phyloP scores from a whole-genome alignment of 208 protist genomes.

The Trypanosoma rangeli region DNA sequence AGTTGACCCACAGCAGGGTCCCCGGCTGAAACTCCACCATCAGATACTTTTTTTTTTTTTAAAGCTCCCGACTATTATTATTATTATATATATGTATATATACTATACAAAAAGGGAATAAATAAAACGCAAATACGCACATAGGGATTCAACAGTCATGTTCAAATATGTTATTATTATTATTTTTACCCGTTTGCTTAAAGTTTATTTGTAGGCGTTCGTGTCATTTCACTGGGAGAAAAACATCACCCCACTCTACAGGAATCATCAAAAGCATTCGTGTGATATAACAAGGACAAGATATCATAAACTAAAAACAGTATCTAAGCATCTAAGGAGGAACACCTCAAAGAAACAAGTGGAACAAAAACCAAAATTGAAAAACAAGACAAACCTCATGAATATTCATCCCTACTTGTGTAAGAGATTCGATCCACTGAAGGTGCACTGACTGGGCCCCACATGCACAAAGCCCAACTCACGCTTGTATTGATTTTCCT shows the following conservation, averaged over 20 bases:
- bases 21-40: constrained; percentile 43
- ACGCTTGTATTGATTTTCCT: constrained; percentile 82
- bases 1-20: constrained; percentile 74
- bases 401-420: constrained; percentile 21
- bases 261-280: neutral
- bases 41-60: too few species aligned
- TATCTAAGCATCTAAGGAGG: constrained; percentile 12
- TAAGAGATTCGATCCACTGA: constrained; percentile 34
- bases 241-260: neutral
- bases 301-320: neutral
- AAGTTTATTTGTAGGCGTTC: neutral
- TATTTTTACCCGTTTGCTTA: neutral
- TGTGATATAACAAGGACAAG: neutral
- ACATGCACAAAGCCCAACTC: constrained; percentile 61
- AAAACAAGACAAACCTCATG: constrained; percentile 9
- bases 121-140: neutral
- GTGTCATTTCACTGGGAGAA: neutral
- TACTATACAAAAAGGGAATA: neutral
- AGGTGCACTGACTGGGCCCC: constrained; percentile 74
- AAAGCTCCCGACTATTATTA: neutral
- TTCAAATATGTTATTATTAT: neutral
- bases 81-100: constrained; percentile 14
- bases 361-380: neutral
- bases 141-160: neutral
- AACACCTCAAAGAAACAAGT: constrained; percentile 6